A percentile compares a stretch with the other conserved stretches of the same genome.
Conservation (phyloP, 768 basidiomycete species). For the Sarcomyxa edulis region DNA sequence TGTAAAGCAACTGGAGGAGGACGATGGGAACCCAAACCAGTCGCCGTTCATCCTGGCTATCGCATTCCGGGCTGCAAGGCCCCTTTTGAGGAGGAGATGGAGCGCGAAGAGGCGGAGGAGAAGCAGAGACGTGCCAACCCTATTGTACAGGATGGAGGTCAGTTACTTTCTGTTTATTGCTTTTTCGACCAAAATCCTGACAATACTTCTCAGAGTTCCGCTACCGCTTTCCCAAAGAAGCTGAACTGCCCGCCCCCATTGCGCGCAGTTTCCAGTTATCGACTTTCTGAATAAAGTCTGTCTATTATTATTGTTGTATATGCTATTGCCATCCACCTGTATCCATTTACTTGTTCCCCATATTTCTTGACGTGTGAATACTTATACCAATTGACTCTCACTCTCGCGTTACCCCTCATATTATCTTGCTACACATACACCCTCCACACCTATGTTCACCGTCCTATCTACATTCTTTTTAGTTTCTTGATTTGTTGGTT, state of each 20-base stretch:
- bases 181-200: background rate
- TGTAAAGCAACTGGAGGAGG: slow-evolving; percentile 81
- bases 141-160: slow-evolving; percentile 52
- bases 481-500: too few species aligned
- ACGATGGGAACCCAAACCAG: slow-evolving; percentile 69
- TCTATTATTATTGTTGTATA: slow-evolving; percentile 10
- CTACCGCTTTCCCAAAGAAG: slow-evolving; percentile 1
- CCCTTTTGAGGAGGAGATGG: slow-evolving; percentile 64
- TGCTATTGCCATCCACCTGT: background rate
- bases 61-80: slow-evolving; percentile 65
- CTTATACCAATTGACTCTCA: too few species aligned
- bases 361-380: too few species aligned
- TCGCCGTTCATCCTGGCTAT: slow-evolving; percentile 37
- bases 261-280: background rate
- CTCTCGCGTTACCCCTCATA: too few species aligned
- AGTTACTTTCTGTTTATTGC: slow-evolving; percentile 1
- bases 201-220: slow-evolving; percentile 2
- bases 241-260: background rate
- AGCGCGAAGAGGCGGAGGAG: slow-evolving; percentile 55
- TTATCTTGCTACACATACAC: too few species aligned
- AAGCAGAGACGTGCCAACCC: slow-evolving; percentile 50
- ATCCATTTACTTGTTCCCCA: background rate
- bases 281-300: slow-evolving; percentile 2
- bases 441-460: too few species aligned
- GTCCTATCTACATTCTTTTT: too few species aligned